Conservation (phyloP, 2,329 filamentous ascomycete species). For the Exserohilum rostratum region DNA sequence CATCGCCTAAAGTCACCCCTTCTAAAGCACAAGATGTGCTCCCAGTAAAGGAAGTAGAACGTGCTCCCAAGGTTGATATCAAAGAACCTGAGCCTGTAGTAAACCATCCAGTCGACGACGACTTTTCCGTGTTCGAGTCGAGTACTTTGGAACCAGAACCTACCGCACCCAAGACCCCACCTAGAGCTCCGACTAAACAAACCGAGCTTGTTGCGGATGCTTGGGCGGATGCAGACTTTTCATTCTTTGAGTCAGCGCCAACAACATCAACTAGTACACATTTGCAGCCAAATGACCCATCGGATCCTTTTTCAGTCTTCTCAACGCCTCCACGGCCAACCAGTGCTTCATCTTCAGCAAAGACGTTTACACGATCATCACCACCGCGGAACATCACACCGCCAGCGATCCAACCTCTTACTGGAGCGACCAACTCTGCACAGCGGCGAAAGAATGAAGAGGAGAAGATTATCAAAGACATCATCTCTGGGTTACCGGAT, state of each 20-base stretch:
- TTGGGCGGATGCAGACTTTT: conserved; percentile 26
- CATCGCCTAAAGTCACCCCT: neutral
- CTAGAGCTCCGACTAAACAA: neutral
- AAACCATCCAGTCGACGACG: conserved; percentile 4
- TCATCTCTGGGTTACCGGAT: conserved; percentile 39
- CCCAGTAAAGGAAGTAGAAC: neutral
- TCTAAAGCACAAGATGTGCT: neutral
- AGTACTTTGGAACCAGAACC: neutral
- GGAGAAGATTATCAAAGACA: conserved; percentile 32
- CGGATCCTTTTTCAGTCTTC: conserved; percentile 37
- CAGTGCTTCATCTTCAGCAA: conserved; percentile 13
- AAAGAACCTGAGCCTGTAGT: neutral
- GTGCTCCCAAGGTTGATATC: neutral
- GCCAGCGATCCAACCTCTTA: conserved; percentile 29
- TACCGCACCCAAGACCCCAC: conserved; percentile 11
- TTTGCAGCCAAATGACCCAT: conserved; percentile 7
- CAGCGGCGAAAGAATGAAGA: conserved; percentile 38
- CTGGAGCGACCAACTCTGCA: conserved; percentile 30
- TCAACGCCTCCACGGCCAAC: conserved; percentile 20
- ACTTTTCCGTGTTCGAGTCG: conserved; percentile 6
- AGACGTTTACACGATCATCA: conserved; percentile 29
- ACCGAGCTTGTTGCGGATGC: conserved; percentile 14
- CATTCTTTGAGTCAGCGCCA: conserved; percentile 40
- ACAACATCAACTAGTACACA: neutral
- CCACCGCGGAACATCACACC: conserved; percentile 24